phyloP scores from a whole-genome alignment of 1,284 basidiomycete genomes.

The Malassezia sympodialis region DNA sequence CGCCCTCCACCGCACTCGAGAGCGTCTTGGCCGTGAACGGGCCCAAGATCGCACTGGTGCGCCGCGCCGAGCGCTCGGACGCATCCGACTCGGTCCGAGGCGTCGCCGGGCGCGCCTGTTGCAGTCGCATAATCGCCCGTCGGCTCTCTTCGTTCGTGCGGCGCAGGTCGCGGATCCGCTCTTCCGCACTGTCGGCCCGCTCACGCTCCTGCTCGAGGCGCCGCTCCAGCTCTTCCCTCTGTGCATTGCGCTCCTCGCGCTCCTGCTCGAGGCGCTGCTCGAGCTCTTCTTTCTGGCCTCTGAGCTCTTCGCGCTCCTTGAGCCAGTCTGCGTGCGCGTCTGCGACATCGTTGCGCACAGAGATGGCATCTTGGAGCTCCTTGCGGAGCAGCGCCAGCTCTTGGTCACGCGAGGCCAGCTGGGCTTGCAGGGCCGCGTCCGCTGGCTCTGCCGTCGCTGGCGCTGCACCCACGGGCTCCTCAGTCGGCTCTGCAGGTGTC shows the following conservation, averaged over 20 bases:
- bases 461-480: neutral
- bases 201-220: slow-evolving; percentile 22
- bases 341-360: slow-evolving; percentile 26
- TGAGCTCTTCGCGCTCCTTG: slow-evolving; percentile 31
- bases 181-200: slow-evolving; percentile 28
- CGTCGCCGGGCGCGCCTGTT: slow-evolving; percentile 28
- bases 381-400: slow-evolving; percentile 20
- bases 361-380: slow-evolving; percentile 27
- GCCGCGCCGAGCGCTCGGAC: slow-evolving; percentile 25
- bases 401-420: neutral
- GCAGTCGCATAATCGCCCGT: slow-evolving; percentile 40
- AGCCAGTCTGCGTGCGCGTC: slow-evolving; percentile 33
- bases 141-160: slow-evolving; percentile 38
- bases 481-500: too few species aligned
- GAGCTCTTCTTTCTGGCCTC: slow-evolving; percentile 18
- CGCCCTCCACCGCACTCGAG: neutral
- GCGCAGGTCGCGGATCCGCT: slow-evolving; percentile 38
- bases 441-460: neutral
- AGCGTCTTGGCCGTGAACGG: neutral
- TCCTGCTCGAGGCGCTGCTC: slow-evolving; percentile 22
- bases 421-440: neutral
- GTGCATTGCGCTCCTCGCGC: slow-evolving; percentile 20
- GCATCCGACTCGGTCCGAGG: slow-evolving; percentile 28
- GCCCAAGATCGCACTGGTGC: slow-evolving; percentile 27
- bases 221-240: slow-evolving; percentile 19